Evolutionary conservation across 495 filamentous ascomycete species (phyloP), one percentile per base, ranked within the genome.

Genomic region (Sabuloglossum arenarium): DNA sequence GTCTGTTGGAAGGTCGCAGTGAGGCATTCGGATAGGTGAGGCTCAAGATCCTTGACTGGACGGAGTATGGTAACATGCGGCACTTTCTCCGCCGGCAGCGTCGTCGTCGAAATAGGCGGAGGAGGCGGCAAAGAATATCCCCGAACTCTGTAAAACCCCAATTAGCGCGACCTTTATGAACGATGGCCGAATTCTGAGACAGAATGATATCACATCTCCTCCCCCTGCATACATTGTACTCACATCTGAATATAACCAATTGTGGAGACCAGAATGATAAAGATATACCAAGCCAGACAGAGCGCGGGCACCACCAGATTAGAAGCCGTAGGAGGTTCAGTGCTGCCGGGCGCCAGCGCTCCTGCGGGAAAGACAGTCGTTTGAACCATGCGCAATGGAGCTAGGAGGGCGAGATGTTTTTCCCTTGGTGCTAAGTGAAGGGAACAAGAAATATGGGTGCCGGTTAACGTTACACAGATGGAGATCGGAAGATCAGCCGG

Each of bases 11-110:
- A 94, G 21, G 84, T 87, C 16, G 90, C 82, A n/a, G 86, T 81
- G 37, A 99, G 81, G 59, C 91, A 95, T 60, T 91, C 85, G 70
- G 93, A 94, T 27, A 97, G 80, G 61, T 82, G 76, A 1, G 85
- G 81, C 63, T 99, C 93, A 45, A 94, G 76, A 57, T 90, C 93
- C 69, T 95, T 96, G 56, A 93, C 79, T 0, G 93, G 93, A 4
- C 93, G 85, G 58, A 99, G 87, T 57, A 93, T 78, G 30, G 89
- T 95, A 62, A 98, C 74, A 69, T 88, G 85, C n/a, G 88, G 88
- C 14, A 80, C 67, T 30, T 68, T 57, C 2, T 73, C 60, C 21
- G 66, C 58, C 6, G 66, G 64, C 3, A 76, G 62, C 1, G 23
- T 51, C 5, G 60, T 64, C 3, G 75, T 65, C 9, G 74, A 76